These are phyloP conservation scores for Anthracocystis walkeri DNA, from an alignment of 1,284 basidiomycete genomes.

Conservation along the genomic window DNA sequence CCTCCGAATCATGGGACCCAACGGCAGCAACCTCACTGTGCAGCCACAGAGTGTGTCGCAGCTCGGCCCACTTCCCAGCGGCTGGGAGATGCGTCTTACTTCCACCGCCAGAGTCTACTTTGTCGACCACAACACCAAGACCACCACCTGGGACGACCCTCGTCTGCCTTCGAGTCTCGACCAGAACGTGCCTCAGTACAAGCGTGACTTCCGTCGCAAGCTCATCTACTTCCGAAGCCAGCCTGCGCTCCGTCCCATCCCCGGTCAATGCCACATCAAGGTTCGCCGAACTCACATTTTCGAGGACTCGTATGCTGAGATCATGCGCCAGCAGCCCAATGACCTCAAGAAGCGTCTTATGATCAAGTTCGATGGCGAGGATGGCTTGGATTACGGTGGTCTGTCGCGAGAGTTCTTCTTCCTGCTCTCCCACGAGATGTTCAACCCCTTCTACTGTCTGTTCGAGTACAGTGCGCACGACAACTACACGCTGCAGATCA, in stretches of 20 bases:
- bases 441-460: constrained; percentile 86
- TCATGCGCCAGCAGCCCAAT: constrained; percentile 93
- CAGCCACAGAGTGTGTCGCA: constrained; percentile 86
- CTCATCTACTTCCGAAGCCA: constrained; percentile 99
- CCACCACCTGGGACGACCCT: constrained; percentile 94
- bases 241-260: constrained; percentile 83
- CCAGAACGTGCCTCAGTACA: constrained; percentile 97
- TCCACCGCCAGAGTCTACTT: constrained; percentile 93
- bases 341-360: constrained; percentile 96
- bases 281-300: constrained; percentile 91
- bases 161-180: constrained; percentile 84
- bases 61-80: constrained; percentile 92
- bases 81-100: constrained; percentile 97
- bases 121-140: constrained; percentile 93
- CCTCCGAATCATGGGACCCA: constrained; percentile 85
- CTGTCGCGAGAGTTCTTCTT: constrained; percentile 99
- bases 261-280: constrained; percentile 96
- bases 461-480: constrained; percentile 99
- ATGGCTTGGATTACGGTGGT: constrained; percentile 97
- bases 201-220: constrained; percentile 97
- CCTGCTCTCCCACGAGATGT: constrained; percentile 91
- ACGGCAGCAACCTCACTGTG: constrained; percentile 80
- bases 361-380: constrained; percentile 99
- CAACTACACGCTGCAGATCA: constrained; percentile 99
- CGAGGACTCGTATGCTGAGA: constrained; percentile 94